Percentiles rank a stretch among this genome's conserved stretches.
Conservation (phyloP, 164 flowering plant species). For the Platanus orientalis region DNA sequence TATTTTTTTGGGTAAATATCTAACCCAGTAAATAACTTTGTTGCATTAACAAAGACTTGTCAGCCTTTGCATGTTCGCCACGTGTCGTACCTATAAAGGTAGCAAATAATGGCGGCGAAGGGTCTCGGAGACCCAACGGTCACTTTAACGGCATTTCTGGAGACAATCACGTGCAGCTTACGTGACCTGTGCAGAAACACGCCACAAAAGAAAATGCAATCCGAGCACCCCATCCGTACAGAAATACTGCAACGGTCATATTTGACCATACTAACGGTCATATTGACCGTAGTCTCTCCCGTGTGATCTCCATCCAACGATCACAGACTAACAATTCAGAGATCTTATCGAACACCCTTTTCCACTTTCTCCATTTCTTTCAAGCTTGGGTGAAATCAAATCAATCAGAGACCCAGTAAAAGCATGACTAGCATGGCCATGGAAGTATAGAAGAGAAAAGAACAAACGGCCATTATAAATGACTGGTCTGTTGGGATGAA, state of each 20-base stretch:
- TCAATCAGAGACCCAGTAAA: slow-evolving; percentile 18
- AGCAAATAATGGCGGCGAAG: no score
- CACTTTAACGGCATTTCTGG: slow-evolving; percentile 21
- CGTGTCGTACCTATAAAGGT: no score
- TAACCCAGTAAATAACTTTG: no score
- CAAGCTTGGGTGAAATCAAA: slow-evolving; percentile 21
- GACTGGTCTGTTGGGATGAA: slow-evolving; percentile 5
- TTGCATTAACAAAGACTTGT: no score
- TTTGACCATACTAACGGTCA: no score
- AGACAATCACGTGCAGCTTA: slow-evolving; percentile 29
- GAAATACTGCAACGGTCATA: slow-evolving; percentile 38
- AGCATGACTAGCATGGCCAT: slow-evolving; percentile 17
- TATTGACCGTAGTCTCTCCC: no score
- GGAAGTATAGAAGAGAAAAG: slow-evolving; percentile 12
- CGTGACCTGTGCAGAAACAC: slow-evolving; percentile 21
- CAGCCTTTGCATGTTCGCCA: no score
- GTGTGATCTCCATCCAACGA: slow-evolving; percentile 50
- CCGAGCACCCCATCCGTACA: slow-evolving; percentile 29
- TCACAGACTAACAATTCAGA: slow-evolving; percentile 9
- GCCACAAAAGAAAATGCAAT: background rate
- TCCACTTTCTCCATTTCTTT: slow-evolving; percentile 14
- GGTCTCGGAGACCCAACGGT: slow-evolving; percentile 33
- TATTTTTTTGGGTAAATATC: no score
- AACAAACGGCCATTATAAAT: slow-evolving; percentile 14
- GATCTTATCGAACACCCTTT: slow-evolving; percentile 18